Evolutionary conservation across 495 filamentous ascomycete species (phyloP).

Genomic region (Lasiosphaeriaceae sp.): DNA sequence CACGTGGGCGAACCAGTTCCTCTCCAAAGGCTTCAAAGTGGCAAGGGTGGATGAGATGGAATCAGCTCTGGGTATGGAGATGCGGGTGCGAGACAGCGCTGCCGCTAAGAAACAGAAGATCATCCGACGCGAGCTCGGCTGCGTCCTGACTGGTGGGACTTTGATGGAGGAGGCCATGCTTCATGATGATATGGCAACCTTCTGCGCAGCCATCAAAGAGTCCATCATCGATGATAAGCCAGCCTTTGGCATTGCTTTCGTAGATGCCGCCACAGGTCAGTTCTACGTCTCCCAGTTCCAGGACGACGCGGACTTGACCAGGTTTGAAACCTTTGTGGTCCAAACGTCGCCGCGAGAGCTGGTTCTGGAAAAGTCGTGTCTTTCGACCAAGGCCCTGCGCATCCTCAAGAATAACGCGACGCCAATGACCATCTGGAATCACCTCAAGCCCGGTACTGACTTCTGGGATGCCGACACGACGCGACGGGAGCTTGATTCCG

Average conservation of each 20-base stretch:
- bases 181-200: conserved; percentile 96
- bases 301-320: conserved; percentile 91
- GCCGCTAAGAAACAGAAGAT: conserved; percentile 71
- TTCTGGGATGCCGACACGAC: conserved; percentile 88
- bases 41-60: conserved; percentile 95
- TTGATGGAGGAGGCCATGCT: conserved; percentile 95
- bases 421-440: conserved; percentile 93
- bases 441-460: conserved; percentile 80
- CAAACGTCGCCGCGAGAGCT: conserved; percentile 89
- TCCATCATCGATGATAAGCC: conserved; percentile 70
- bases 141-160: conserved; percentile 89
- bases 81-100: conserved; percentile 76
- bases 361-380: conserved; percentile 79
- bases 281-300: conserved; percentile 89
- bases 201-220: conserved; percentile 95
- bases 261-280: conserved; percentile 93
- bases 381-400: conserved; percentile 81
- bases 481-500: conserved; percentile 74
- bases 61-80: conserved; percentile 94
- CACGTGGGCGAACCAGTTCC: conserved; percentile 91
- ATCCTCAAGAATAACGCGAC: conserved; percentile 95
- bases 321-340: conserved; percentile 96
- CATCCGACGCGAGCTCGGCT: conserved; percentile 84
- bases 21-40: conserved; percentile 93
- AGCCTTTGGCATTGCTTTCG: conserved; percentile 87